These are phyloP conservation scores for Diaporthe sp. DNA, from an alignment of 2,329 filamentous ascomycete species.

Conservation along the genomic window DNA sequence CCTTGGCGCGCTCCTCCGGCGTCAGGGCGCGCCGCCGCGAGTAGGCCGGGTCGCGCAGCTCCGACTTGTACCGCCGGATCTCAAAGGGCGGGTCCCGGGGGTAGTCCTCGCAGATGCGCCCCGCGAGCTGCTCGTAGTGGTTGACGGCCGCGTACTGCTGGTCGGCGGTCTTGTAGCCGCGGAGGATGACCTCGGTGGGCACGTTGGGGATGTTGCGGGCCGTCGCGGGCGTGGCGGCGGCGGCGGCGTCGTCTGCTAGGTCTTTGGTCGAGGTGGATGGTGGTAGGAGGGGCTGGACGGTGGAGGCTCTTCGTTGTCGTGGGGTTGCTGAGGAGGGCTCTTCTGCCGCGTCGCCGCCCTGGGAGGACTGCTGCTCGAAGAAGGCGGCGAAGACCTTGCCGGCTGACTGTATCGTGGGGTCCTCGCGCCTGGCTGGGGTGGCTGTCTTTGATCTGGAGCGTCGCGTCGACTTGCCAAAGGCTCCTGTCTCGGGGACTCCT, in stretches of 20 bases:
- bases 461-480: conserved; percentile 77
- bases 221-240: conserved; percentile 45
- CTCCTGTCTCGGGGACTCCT: conserved; percentile 71
- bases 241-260: conserved; percentile 35
- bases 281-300: conserved; percentile 26
- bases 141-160: conserved; percentile 89
- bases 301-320: conserved; percentile 42
- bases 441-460: conserved; percentile 74
- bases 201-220: conserved; percentile 52
- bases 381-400: conserved; percentile 74
- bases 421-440: conserved; percentile 70
- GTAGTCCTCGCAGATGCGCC: conserved; percentile 93
- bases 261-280: conserved; percentile 37
- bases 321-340: conserved; percentile 38
- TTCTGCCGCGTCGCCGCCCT: conserved; percentile 49
- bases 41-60: conserved; percentile 80
- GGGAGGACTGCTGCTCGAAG: conserved; percentile 62
- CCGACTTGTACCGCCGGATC: conserved; percentile 78
- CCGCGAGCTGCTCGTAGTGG: conserved; percentile 89
- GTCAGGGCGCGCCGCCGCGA: conserved; percentile 76
- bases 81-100: conserved; percentile 84
- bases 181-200: conserved; percentile 83
- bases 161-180: conserved; percentile 78
- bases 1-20: conserved; percentile 80
- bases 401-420: conserved; percentile 73